Conservation (phyloP, 768 basidiomycete genomes). For the Kondoa subrosea region DNA sequence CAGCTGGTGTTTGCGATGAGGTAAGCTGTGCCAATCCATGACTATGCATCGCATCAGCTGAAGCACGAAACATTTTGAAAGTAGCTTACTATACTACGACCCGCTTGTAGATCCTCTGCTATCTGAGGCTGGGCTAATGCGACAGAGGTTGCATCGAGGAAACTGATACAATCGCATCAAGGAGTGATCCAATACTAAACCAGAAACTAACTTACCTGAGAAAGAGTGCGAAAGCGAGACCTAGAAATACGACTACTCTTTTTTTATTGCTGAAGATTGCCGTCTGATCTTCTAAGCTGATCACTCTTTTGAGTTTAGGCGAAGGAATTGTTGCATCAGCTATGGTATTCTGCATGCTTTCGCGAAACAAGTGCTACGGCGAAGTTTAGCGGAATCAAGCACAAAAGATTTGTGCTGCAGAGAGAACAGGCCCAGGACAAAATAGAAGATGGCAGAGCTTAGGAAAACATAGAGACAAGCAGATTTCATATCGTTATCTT, state of each 20-base stretch:
- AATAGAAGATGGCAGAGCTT: too few species aligned
- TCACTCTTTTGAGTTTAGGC: background rate
- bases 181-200: background rate
- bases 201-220: background rate
- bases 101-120: background rate
- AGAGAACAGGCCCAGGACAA: too few species aligned
- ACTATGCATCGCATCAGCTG: background rate
- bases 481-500: too few species aligned
- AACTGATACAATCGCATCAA: background rate
- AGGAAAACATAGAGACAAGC: too few species aligned
- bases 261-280: background rate
- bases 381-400: too few species aligned
- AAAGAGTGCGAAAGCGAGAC: background rate
- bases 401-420: too few species aligned
- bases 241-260: background rate
- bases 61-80: background rate
- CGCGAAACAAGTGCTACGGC: too few species aligned
- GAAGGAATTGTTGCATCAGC: background rate
- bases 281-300: background rate
- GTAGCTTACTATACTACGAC: background rate
- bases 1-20: constrained; percentile 27
- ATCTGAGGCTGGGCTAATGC: background rate
- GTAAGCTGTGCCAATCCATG: constrained; percentile 31
- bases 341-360: background rate
- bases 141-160: background rate